These are phyloP conservation scores for Leucocoprinus gongylophorus DNA, from an alignment of 1,284 basidiomycete species.

Conservation along the genomic window DNA sequence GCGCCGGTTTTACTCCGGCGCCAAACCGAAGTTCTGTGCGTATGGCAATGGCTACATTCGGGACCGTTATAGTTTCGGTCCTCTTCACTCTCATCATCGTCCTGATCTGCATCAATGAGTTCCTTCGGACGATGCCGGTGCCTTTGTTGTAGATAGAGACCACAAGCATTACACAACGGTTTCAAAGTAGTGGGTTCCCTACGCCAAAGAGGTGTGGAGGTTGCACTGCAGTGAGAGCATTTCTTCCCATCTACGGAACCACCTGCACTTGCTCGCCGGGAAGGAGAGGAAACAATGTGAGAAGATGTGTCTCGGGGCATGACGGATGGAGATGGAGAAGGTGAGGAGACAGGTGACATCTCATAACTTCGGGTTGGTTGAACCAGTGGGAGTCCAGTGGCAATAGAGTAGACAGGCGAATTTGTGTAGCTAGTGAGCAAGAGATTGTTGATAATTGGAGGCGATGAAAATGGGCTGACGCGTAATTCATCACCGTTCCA, in stretches of 20 bases:
- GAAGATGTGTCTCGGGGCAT: constrained; percentile 14
- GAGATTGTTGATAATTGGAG: constrained; percentile 4
- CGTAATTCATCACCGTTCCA: constrained; percentile 7
- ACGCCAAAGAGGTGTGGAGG: constrained; percentile 43
- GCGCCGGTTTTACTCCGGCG: constrained; percentile 40
- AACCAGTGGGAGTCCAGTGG: constrained; percentile 7
- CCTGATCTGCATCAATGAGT: constrained; percentile 42
- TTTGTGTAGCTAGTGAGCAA: constrained; percentile 4
- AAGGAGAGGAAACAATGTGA: constrained; percentile 17
- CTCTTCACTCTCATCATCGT: constrained; percentile 32
- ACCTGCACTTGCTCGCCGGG: constrained; percentile 24
- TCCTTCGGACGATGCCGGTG: constrained; percentile 42
- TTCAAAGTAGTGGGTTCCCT: constrained; percentile 38
- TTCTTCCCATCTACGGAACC: constrained; percentile 28
- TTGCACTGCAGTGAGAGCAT: constrained; percentile 42
- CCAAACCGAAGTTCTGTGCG: constrained; percentile 43
- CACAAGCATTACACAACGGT: constrained; percentile 43
- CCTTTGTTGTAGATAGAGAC: constrained; percentile 41
- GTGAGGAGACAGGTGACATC: constrained; percentile 25
- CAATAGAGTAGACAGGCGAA: constrained; percentile 3
- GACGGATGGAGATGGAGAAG: constrained; percentile 24
- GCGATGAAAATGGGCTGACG: constrained; percentile 1
- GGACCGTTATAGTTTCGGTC: constrained; percentile 35
- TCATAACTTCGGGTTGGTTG: constrained; percentile 2
- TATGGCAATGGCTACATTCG: constrained; percentile 42